phyloP scores from a whole-genome alignment of 306 rosid species.

The Medicago arabica region DNA sequence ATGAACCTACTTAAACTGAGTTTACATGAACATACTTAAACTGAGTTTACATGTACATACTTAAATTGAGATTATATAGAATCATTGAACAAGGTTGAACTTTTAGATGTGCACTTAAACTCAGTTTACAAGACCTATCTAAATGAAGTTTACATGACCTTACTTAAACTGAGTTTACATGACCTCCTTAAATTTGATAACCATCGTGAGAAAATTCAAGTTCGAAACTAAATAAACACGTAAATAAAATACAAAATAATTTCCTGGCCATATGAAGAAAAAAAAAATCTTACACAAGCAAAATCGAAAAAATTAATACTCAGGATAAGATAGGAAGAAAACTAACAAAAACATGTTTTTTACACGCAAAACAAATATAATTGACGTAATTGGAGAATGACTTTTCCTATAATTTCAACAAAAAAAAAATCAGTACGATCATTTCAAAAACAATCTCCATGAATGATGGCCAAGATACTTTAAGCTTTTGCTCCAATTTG shows the following conservation, averaged over 20 bases:
- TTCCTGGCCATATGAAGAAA: not conserved
- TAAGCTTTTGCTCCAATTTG: not conserved
- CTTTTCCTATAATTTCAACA: not conserved
- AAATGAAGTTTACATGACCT: too few relatives aligned
- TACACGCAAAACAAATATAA: constrained; percentile 1
- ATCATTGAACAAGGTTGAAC: too few relatives aligned
- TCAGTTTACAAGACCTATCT: too few relatives aligned
- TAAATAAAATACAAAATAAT: not conserved
- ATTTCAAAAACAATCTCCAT: constrained; percentile 7
- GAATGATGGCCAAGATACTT: not conserved
- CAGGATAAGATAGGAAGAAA: not conserved
- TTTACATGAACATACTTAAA: too few relatives aligned
- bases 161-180: too few relatives aligned
- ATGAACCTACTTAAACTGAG: too few relatives aligned
- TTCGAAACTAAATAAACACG: not conserved
- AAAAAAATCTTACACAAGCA: not conserved
- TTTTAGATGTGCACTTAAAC: too few relatives aligned
- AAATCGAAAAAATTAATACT: not conserved
- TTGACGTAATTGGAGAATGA: not conserved
- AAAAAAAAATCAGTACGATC: not conserved
- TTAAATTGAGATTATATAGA: too few relatives aligned
- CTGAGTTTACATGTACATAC: too few relatives aligned
- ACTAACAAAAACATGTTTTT: not conserved
- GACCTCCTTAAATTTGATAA: too few relatives aligned
- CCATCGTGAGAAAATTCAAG: too few relatives aligned